Base-by-base conservation (phyloP, 2,329 filamentous ascomycete species). In the Lomentospora prolificans region DNA sequence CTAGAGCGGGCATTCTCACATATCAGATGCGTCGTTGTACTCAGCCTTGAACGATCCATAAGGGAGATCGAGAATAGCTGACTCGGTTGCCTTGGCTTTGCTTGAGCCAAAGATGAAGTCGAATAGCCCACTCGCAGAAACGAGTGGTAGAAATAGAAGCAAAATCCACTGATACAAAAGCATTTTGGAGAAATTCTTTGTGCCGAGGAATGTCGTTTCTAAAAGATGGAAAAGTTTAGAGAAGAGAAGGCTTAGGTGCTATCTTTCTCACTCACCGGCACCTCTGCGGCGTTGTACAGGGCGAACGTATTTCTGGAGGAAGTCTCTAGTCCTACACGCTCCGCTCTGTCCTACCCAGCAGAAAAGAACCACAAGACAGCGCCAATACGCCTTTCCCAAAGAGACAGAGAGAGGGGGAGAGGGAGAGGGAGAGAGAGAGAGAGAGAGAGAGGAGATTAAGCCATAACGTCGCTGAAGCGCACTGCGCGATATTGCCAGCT, bases 41-140 rank as follows among this genome's bases (percentile, higher is more conserved):
- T 51, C 31, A 27, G 59, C 56, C 25, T 57, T 55, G 36, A 60
- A 59, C 7, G 56, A 57, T 4, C 59, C 59, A 30, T 60, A 60
- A 14, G 59, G 59, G 10, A 60, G 39, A 22, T 46, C 36, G n/a
- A 60, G 24, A 10, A 59, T 51, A 4, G 58, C 57, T 48, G 58
- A 33, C 12, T 55, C 46, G 12, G 54, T 28, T n/a, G 28, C 24
- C 25, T 50, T 51, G 5, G 14, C 6, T 4, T 1, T 33, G 6
- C 28, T 55, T 6, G 4, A 19, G 24, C 39, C 52, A 19, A 48
- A 48, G 14, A 55, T 14, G 39, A 48, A 55, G 17, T 48, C 39
- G 17, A 55, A 31, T 25, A 39, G 7, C 19, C 24, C 25, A 4
- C 24, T n/a, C 4, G n/a, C 12, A 3, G 52, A 55, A n/a, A 12